These are phyloP conservation scores for Triangularia verruculosa DNA, from an alignment of 2,329 filamentous ascomycete genomes.

Conservation along the genomic window DNA sequence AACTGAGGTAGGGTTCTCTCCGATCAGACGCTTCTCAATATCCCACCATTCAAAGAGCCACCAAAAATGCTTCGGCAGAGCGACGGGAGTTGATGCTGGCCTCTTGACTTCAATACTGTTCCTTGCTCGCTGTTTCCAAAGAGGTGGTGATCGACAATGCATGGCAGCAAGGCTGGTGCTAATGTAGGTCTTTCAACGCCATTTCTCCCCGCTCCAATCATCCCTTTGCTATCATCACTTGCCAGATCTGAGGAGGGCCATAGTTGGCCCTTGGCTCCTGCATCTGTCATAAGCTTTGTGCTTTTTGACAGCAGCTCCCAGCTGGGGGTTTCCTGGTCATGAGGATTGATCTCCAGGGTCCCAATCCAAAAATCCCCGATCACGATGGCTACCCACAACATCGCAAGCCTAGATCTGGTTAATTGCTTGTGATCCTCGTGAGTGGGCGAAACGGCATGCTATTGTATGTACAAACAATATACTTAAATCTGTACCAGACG, in stretches of 20 bases:
- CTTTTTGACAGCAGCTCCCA: neutral
- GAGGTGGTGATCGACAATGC: conserved; percentile 16
- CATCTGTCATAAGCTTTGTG: neutral
- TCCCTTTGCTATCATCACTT: neutral
- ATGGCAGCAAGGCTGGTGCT: conserved; percentile 15
- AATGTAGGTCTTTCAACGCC: conserved; percentile 15
- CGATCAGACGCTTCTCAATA: too few relatives aligned
- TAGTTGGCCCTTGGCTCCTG: neutral
- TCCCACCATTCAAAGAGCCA: too few relatives aligned
- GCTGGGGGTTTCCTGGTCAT: neutral
- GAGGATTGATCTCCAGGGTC: neutral
- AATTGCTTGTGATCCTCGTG: neutral
- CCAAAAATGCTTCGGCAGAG: too few relatives aligned
- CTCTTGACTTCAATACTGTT: too few relatives aligned
- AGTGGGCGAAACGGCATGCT: neutral
- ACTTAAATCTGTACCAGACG: neutral
- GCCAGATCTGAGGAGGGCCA: neutral
- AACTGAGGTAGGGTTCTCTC: too few relatives aligned
- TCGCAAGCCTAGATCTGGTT: neutral
- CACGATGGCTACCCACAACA: neutral
- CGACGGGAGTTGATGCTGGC: too few relatives aligned
- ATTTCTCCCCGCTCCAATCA: conserved; percentile 10
- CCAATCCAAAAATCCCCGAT: neutral
- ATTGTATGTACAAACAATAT: neutral
- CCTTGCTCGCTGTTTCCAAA: neutral